These are phyloP conservation scores for barley (Hordeum vulgare) DNA, from an alignment of 176 grass and related monocot genomes.

Conservation along the genomic window DNA sequence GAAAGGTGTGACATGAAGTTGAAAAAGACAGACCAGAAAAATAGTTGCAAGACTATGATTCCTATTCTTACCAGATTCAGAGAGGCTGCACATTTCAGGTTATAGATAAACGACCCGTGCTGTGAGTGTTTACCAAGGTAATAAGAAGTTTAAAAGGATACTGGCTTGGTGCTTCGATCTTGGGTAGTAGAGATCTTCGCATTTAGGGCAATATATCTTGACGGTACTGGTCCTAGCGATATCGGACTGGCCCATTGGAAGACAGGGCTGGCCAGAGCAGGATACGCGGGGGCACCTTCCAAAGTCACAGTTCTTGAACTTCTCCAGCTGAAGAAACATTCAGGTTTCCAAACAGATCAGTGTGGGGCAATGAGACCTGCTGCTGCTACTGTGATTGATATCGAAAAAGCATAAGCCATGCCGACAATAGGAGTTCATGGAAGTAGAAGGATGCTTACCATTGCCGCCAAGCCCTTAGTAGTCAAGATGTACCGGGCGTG, in stretches of 20 bases:
- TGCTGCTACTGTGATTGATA: neutral
- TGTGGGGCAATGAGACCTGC: neutral
- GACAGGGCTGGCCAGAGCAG: neutral
- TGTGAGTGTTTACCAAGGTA: neutral
- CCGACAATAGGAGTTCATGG: too few species aligned
- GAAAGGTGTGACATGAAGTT: too few species aligned
- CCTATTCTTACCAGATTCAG: neutral
- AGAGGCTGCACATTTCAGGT: too few species aligned
- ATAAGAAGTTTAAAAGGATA: neutral
- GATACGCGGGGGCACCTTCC: neutral
- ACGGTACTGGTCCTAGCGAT: neutral
- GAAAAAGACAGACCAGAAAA: too few species aligned
- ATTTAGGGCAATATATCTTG: neutral
- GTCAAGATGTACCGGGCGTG: constrained; percentile 8
- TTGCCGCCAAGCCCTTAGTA: constrained; percentile 1
- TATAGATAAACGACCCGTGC: too few species aligned
- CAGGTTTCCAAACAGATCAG: neutral
- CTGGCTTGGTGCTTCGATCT: constrained; percentile 4
- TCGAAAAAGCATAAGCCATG: neutral
- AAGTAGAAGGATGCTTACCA: neutral
- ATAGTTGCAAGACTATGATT: neutral
- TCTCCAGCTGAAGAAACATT: neutral
- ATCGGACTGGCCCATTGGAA: neutral
- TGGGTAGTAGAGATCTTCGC: neutral
- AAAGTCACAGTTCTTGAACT: constrained; percentile 15